phyloP scores from a whole-genome alignment of 495 filamentous ascomycete species.

The Tricharina praecox region DNA sequence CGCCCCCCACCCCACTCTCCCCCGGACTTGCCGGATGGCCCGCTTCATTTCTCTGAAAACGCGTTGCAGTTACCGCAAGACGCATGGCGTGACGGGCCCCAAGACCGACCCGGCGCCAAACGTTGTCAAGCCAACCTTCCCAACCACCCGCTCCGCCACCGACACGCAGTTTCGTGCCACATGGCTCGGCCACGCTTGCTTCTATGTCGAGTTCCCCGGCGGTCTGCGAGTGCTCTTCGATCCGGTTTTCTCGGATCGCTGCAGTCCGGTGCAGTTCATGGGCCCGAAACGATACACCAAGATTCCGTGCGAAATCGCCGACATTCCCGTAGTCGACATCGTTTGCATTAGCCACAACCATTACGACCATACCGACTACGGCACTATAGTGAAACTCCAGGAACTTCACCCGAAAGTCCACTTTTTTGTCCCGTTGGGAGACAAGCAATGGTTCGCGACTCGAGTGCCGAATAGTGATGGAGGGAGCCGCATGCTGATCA shows the following conservation, averaged over 20 bases:
- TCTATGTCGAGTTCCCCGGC: constrained; percentile 76
- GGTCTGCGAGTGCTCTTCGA: constrained; percentile 87
- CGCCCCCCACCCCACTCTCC: background rate
- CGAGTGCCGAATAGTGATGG: background rate
- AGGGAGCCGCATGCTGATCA: background rate
- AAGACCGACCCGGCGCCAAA: constrained; percentile 22
- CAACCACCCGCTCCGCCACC: constrained; percentile 35
- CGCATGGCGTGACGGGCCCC: constrained; percentile 2
- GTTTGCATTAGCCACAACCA: constrained; percentile 88
- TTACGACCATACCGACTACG: constrained; percentile 80
- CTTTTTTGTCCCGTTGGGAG: constrained; percentile 80
- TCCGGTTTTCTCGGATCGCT: constrained; percentile 82
- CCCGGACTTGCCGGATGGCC: background rate
- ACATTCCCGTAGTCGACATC: constrained; percentile 70
- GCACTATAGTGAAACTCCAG: constrained; percentile 52
- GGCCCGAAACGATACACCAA: constrained; percentile 71
- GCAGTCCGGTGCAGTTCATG: constrained; percentile 53
- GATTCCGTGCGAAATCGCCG: constrained; percentile 56
- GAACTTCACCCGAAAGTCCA: constrained; percentile 60
- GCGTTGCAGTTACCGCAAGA: constrained; percentile 12
- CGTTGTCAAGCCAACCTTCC: constrained; percentile 53
- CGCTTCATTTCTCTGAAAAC: constrained; percentile 6
- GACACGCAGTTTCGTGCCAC: constrained; percentile 60
- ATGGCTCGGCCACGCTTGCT: constrained; percentile 94
- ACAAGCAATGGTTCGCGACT: constrained; percentile 56